These are phyloP conservation scores for Botryotinia globosa DNA, from an alignment of 2,329 filamentous ascomycete species.

Conservation along the genomic window DNA sequence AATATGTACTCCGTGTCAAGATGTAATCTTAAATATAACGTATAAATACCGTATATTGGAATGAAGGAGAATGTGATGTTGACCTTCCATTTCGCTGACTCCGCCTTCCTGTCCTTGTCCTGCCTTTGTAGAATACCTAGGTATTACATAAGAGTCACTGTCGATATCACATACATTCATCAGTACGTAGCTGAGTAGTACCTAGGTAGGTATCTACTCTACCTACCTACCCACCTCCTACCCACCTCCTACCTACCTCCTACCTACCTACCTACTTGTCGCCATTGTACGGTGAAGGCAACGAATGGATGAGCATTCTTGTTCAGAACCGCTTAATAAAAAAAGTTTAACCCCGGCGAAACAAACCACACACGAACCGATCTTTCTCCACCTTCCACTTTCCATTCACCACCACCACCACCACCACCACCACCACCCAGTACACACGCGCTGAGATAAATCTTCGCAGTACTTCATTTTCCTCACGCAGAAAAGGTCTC, in stretches of 20 bases:
- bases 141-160: background rate
- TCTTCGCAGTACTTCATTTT: constrained; percentile 2
- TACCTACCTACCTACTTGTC: background rate
- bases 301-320: background rate
- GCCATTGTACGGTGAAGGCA: background rate
- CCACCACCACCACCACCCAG: background rate
- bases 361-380: background rate
- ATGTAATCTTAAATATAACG: background rate
- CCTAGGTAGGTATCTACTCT: no score
- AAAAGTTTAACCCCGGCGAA: background rate
- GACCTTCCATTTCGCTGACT: background rate
- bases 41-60: no score
- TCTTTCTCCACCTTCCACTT: constrained; percentile 5
- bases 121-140: background rate
- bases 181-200: background rate
- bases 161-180: no score
- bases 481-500: background rate
- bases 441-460: constrained; percentile 16
- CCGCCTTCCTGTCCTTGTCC: background rate
- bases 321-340: background rate
- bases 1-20: background rate
- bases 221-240: background rate
- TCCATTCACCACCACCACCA: constrained; percentile 1
- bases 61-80: background rate
- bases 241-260: no score